Evolutionary conservation across 441 rosid species (phyloP).

Genomic region (Mallotus repandus): DNA sequence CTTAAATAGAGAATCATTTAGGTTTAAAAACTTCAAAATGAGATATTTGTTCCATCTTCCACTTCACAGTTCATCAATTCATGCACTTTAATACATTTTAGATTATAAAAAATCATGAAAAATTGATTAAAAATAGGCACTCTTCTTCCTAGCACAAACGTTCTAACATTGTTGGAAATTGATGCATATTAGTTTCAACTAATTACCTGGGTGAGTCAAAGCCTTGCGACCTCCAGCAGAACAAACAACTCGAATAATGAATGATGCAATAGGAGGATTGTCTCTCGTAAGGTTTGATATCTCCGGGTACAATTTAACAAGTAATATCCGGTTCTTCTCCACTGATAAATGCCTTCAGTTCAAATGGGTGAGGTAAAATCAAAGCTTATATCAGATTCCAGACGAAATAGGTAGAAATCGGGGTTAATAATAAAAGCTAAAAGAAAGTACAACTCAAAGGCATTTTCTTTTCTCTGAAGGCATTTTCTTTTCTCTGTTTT

Average conservation of each 20-base stretch:
- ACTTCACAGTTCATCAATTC: neutral
- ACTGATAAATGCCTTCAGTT: constrained; percentile 75
- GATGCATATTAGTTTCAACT: neutral
- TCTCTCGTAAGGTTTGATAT: constrained; percentile 66
- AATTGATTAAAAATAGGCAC: no score
- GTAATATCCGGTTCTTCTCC: constrained; percentile 72
- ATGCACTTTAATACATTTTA: no score
- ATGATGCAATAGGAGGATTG: constrained; percentile 84
- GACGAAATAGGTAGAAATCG: neutral
- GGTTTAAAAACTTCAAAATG: neutral
- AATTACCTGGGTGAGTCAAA: constrained; percentile 76
- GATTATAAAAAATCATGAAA: no score
- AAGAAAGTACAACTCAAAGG: neutral
- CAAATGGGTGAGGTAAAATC: constrained; percentile 10
- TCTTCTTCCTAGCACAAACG: no score
- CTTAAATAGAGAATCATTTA: neutral
- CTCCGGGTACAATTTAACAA: constrained; percentile 76
- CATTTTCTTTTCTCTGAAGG: neutral
- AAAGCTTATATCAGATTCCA: neutral
- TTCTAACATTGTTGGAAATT: no score
- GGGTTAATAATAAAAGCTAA: neutral
- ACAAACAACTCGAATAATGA: constrained; percentile 62
- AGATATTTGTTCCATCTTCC: no score
- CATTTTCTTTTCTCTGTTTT: neutral
- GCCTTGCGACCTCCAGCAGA: constrained; percentile 67